Base-by-base conservation (phyloP, 1,284 basidiomycete genomes). In the Amylostereum areolatum region DNA sequence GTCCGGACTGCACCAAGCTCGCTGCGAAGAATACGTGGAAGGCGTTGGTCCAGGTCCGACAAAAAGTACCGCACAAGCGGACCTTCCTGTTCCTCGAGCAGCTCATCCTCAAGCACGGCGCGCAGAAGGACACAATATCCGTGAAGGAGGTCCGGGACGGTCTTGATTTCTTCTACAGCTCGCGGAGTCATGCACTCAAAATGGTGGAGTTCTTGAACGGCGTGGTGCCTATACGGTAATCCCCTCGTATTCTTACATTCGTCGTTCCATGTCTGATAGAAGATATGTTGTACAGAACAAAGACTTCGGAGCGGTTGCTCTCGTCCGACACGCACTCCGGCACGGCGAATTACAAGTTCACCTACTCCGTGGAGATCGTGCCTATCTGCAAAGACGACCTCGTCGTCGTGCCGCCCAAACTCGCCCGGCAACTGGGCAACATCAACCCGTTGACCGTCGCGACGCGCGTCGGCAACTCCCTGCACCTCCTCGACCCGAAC, bases 1-100 rank as follows among this genome's bases (percentile, higher is more conserved):
- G 96, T 67, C 86, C 92, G 0, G 90, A 95, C 59, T 99, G 97
- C 65, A 80, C 95, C 0, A 84, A 85, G 56, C 78, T 98, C 4
- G 97, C 96, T 0, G 96, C 97, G 3, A 99, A 99, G 72, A 98
- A 99, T 66, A 98, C 94, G 0, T 99, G 96, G 97, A 92, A 92
- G 62, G 94, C 96, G 0, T 78, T 93, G 47, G 94, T 99, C 2
- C 97, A 99, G 74, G 93, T 98, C 32, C 85, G 97, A 45, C 96
- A 99, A 65, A 99, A 99, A 72, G 94, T 97, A 45, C 78, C 91
- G 9, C 96, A 99, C 69, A 99, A 99, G 70, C 85, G 97, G 51
- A 99, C 97, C 3, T 99, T 99, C 75, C 72, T 99, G 62, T 99
- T 89, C 75, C 83, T 99, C 53, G 96, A 99, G 71, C 97, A 99